Evolutionary conservation across 176 grass and related monocot genomes (phyloP), one percentile per base, ranked within the genome.

Genomic region (Metroxylon sagu): DNA sequence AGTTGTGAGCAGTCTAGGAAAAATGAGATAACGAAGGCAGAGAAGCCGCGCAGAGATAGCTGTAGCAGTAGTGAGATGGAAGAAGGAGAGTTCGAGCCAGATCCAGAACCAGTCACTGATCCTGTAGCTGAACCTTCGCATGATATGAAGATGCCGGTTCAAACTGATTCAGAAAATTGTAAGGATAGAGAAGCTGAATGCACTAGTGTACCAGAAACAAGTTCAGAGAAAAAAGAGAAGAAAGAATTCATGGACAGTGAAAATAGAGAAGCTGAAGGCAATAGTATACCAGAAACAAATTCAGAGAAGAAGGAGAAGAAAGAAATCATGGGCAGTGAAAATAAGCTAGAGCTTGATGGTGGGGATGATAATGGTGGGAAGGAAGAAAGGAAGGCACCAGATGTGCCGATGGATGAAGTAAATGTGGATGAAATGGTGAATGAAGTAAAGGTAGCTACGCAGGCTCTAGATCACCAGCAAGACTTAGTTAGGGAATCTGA

Each of bases 11-110:
- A 74, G 4, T 71, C 71, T 2, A 78, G 71, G 72, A 81, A 72
- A 64, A 16, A 57, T 2, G 81, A 83, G 61, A 53, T 50, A 18
- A 29, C 66, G 48, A 85, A 88, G 72, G 48, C 49, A 23, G 74
- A 79, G 1, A 85, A 64, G 60, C 2, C 2, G 16, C 73, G 51
- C 69, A 85, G 75, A 73, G 76, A 73, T 54, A 83, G 19, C 27
- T 70, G 53, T 14, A 60, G 63, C 26, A 18, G 21, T 15, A 56
- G 31, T 6, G 93, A 98, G 65, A 88, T 92, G 73, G 93, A 98
- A 77, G 93, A 98, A 82, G 93, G 93, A 56, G 87, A 98, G 73
- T 69, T 98, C 10, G 73, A 89, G 5, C 84, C 78, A 26, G 87
- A 92, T 71, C 81, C 62, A 6, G 69, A 75, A 49, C 8, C 65